phyloP scores from a whole-genome alignment of 2,329 filamentous ascomycete genomes.

The Fusarium nanum region DNA sequence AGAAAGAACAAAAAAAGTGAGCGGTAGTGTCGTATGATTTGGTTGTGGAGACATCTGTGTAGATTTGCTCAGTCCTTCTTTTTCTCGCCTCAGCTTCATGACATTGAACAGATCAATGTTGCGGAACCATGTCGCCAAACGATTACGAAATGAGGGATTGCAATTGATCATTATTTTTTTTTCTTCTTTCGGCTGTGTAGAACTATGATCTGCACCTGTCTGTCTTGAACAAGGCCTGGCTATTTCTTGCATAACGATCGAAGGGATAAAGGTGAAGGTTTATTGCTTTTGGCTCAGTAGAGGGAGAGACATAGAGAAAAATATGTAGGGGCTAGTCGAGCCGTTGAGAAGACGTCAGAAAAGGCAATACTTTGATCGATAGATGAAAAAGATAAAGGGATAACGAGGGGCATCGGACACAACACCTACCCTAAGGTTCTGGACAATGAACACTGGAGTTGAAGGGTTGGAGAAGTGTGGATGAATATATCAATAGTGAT shows the following conservation, averaged over 20 bases:
- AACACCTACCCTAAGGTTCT: conserved; percentile 2
- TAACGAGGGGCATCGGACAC: conserved; percentile 1
- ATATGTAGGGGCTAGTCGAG: conserved; percentile 14
- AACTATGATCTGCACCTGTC: conserved; percentile 28
- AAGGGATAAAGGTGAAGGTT: conserved; percentile 37
- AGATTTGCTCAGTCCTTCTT: conserved; percentile 10
- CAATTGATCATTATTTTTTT: neutral
- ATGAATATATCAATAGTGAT: conserved; percentile 7
- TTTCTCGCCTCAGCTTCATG: conserved; percentile 11
- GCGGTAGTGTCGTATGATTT: conserved; percentile 36
- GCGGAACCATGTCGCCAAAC: neutral
- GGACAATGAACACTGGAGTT: neutral
- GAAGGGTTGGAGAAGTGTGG: conserved; percentile 22
- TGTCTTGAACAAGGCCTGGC: conserved; percentile 26
- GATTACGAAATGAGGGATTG: neutral
- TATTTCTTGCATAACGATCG: conserved; percentile 31
- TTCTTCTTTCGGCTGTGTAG: conserved; percentile 4
- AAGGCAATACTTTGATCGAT: conserved; percentile 14
- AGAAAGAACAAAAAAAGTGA: neutral
- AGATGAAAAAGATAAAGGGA: conserved; percentile 13
- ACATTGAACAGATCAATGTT: neutral
- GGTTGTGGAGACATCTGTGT: conserved; percentile 28
- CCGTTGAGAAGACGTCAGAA: neutral
- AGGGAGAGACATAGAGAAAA: conserved; percentile 24
- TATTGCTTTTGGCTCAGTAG: conserved; percentile 27